These are phyloP conservation scores for Abrus precatorius DNA, from an alignment of 306 rosid genomes.

Conservation along the genomic window DNA sequence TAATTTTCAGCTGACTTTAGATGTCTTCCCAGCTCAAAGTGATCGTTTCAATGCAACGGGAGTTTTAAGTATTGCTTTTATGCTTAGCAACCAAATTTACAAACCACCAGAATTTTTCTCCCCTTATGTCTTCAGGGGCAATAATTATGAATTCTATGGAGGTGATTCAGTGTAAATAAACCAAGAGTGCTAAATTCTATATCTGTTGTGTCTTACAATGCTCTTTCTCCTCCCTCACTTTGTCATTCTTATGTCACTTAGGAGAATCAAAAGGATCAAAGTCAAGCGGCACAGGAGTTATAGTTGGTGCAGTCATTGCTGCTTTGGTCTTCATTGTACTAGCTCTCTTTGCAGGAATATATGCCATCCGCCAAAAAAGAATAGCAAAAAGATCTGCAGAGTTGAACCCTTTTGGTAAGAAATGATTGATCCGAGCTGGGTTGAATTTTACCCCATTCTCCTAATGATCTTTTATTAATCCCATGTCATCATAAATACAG, in stretches of 20 bases:
- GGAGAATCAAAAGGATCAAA: slow-evolving; percentile 46
- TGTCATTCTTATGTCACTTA: slow-evolving; percentile 4
- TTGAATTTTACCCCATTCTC: slow-evolving; percentile 34
- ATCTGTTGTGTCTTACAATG: slow-evolving; percentile 15
- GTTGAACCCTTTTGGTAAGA: slow-evolving; percentile 60
- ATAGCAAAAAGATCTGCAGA: slow-evolving; percentile 58
- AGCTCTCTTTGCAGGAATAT: slow-evolving; percentile 64
- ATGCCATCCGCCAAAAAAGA: slow-evolving; percentile 66
- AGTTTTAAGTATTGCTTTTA: slow-evolving; percentile 55
- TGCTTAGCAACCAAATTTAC: slow-evolving; percentile 68
- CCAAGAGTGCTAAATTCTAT: slow-evolving; percentile 24
- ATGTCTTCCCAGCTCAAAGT: slow-evolving; percentile 64
- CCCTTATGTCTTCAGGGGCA: slow-evolving; percentile 59
- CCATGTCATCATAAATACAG: slow-evolving; percentile 53
- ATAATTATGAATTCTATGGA: slow-evolving; percentile 32
- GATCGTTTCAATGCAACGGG: slow-evolving; percentile 66
- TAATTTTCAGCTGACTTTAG: slow-evolving; percentile 57
- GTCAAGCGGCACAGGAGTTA: slow-evolving; percentile 47
- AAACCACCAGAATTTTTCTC: slow-evolving; percentile 59
- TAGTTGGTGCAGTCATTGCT: slow-evolving; percentile 74
- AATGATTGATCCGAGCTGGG: slow-evolving; percentile 30
- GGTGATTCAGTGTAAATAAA: slow-evolving; percentile 53
- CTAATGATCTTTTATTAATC: slow-evolving; percentile 20
- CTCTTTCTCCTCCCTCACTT: slow-evolving; percentile 41
- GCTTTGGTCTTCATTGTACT: slow-evolving; percentile 62